phyloP scores from a whole-genome alignment of 495 filamentous ascomycete species.

The Trichocladium uniseriatum region DNA sequence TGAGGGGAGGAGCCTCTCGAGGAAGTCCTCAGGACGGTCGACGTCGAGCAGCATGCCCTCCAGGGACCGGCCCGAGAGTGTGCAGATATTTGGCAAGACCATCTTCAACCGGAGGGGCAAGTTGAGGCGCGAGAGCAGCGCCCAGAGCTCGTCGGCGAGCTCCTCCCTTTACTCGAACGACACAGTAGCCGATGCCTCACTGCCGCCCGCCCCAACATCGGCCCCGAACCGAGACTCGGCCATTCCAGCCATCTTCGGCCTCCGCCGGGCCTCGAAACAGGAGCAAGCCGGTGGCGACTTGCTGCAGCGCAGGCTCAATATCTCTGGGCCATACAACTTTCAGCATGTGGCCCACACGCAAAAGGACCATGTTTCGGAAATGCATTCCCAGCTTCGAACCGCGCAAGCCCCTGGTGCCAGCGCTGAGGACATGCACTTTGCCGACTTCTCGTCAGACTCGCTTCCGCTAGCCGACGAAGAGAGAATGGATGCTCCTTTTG shows the following conservation, averaged over 20 bases:
- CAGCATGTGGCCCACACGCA: slow-evolving; percentile 76
- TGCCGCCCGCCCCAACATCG: slow-evolving; percentile 13
- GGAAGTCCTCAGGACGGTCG: slow-evolving; percentile 43
- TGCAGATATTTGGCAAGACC: slow-evolving; percentile 46
- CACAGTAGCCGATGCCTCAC: slow-evolving; percentile 17
- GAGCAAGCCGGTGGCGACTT: slow-evolving; percentile 23
- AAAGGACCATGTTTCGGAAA: slow-evolving; percentile 49
- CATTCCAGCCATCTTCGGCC: slow-evolving; percentile 35
- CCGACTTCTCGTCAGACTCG: slow-evolving; percentile 51
- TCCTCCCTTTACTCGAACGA: slow-evolving; percentile 37
- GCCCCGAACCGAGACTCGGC: slow-evolving; percentile 29
- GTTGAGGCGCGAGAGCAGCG: slow-evolving; percentile 34
- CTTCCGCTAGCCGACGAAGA: slow-evolving; percentile 28
- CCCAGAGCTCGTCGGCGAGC: slow-evolving; percentile 29
- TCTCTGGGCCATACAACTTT: slow-evolving; percentile 82
- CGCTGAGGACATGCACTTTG: slow-evolving; percentile 54
- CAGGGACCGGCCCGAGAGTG: slow-evolving; percentile 43
- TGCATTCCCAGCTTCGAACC: slow-evolving; percentile 47
- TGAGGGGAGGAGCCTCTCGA: slow-evolving; percentile 34
- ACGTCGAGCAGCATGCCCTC: slow-evolving; percentile 35
- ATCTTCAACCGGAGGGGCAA: slow-evolving; percentile 39
- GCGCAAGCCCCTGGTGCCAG: slow-evolving; percentile 52
- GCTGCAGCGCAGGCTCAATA: slow-evolving; percentile 37
- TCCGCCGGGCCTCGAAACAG: slow-evolving; percentile 30
- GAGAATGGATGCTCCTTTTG: neutral